Percentiles rank a stretch among this genome's conserved stretches.
These are phyloP conservation scores for Alternaria gansuensis DNA, from an alignment of 2,329 filamentous ascomycete species.

Conservation along the genomic window DNA sequence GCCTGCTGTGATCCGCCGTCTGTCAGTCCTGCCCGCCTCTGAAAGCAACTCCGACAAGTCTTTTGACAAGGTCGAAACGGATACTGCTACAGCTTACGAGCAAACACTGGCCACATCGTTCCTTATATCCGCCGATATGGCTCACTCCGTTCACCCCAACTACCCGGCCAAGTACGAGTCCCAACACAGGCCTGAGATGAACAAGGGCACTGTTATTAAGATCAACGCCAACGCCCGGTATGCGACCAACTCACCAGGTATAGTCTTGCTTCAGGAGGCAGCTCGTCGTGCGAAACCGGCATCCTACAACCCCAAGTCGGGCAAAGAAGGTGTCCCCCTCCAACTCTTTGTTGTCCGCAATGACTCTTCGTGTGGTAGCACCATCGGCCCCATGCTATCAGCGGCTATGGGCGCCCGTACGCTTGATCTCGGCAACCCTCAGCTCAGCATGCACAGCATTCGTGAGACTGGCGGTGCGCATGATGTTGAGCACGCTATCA, in stretches of 20 bases:
- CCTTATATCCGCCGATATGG: conserved; percentile 96
- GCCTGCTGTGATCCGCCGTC: conserved; percentile 83
- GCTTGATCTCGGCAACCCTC: conserved; percentile 90
- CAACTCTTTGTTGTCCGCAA: conserved; percentile 97
- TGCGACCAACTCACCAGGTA: conserved; percentile 94
- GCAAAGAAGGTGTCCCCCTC: conserved; percentile 77
- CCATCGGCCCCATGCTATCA: conserved; percentile 95
- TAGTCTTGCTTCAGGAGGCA: conserved; percentile 89
- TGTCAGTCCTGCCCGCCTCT: conserved; percentile 78
- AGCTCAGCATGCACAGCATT: conserved; percentile 97
- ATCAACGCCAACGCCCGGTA: conserved; percentile 98
- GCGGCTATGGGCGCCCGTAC: conserved; percentile 87
- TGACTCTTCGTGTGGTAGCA: conserved; percentile 92
- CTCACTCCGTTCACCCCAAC: conserved; percentile 94
- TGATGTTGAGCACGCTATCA: conserved; percentile 86
- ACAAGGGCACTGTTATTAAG: conserved; percentile 96
- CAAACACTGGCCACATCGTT: conserved; percentile 92
- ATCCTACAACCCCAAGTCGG: conserved; percentile 52
- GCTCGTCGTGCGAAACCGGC: conserved; percentile 68
- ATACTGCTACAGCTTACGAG: conserved; percentile 82
- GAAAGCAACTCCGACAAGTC: conserved; percentile 68
- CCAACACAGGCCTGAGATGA: conserved; percentile 92
- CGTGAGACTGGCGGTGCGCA: conserved; percentile 88
- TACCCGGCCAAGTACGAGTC: conserved; percentile 91
- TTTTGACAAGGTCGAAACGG: conserved; percentile 68